Evolutionary conservation across 805 yeast genomes (phyloP).

Genomic region (Hanseniaspora osmophila): DNA sequence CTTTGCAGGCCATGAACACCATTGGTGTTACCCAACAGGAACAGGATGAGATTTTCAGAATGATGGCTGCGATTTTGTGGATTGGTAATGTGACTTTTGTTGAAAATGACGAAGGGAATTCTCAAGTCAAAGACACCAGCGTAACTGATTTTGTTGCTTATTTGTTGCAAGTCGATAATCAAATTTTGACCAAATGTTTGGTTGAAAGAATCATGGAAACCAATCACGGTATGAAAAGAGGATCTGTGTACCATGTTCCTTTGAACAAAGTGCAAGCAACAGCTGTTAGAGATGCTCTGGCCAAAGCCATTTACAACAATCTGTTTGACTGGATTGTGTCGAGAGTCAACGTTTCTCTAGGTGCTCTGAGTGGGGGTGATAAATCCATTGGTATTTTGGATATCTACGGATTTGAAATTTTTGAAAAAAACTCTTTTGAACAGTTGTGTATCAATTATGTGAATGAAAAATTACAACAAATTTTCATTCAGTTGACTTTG

Average conservation of each 20-base stretch:
- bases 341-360: constrained; percentile 72
- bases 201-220: constrained; percentile 81
- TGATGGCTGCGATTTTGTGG: constrained; percentile 81
- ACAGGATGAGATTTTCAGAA: constrained; percentile 79
- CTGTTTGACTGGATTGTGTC: constrained; percentile 93
- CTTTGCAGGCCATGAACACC: constrained; percentile 71
- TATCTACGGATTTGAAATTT: constrained; percentile 92
- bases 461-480: constrained; percentile 90
- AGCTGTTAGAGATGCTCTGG: constrained; percentile 88
- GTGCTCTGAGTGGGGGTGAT: constrained; percentile 33
- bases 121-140: constrained; percentile 66
- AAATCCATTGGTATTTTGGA: constrained; percentile 87
- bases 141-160: constrained; percentile 95
- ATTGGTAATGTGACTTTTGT: constrained; percentile 79
- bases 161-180: constrained; percentile 64
- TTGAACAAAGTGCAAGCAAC: constrained; percentile 83
- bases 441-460: constrained; percentile 92
- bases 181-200: constrained; percentile 49
- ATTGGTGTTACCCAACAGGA: constrained; percentile 75
- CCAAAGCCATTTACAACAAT: constrained; percentile 85
- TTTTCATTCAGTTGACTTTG: constrained; percentile 85
- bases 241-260: constrained; percentile 89
- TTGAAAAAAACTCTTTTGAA: constrained; percentile 88
- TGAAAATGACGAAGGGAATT: constrained; percentile 79
- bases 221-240: constrained; percentile 75